phyloP scores from a whole-genome alignment of 805 yeast species.

The Candida ficus region DNA sequence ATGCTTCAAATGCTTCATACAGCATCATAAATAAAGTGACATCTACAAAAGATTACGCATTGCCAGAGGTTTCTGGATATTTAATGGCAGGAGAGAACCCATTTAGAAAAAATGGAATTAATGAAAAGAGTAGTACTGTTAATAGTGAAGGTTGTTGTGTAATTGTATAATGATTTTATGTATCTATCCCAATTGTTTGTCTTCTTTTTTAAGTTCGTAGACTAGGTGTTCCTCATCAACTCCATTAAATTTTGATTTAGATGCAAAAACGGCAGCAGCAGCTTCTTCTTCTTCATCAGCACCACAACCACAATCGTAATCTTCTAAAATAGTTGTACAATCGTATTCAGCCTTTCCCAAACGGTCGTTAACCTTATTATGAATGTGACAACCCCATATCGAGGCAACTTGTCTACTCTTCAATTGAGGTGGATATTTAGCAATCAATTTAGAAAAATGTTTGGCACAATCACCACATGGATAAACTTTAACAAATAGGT shows the following conservation, averaged over 20 bases:
- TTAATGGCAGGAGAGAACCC: constrained; percentile 34
- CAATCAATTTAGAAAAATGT: constrained; percentile 70
- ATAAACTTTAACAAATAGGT: constrained; percentile 82
- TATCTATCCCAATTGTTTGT: constrained; percentile 38
- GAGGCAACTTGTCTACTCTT: constrained; percentile 76
- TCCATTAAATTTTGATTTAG: not conserved
- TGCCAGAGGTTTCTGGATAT: constrained; percentile 38
- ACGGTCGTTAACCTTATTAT: constrained; percentile 76
- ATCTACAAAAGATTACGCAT: constrained; percentile 30
- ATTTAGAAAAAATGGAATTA: constrained; percentile 24
- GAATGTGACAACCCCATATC: constrained; percentile 93
- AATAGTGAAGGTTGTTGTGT: constrained; percentile 33
- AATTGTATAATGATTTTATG: constrained; percentile 30
- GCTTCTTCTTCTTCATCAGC: constrained; percentile 54
- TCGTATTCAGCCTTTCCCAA: constrained; percentile 71
- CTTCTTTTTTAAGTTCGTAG: constrained; percentile 43
- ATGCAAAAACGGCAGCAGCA: constrained; percentile 26
- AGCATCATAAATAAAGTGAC: constrained; percentile 35
- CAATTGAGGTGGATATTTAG: constrained; percentile 80
- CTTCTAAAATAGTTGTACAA: constrained; percentile 79
- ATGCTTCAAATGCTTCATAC: constrained; percentile 58
- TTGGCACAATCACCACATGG: constrained; percentile 98
- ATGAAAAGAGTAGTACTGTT: not conserved
- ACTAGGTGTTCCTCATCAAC: constrained; percentile 39
- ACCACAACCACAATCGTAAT: constrained; percentile 96